These are phyloP conservation scores for Apophysomyces trapeziformis DNA, from an alignment of 371 early-diverging fungal genomes.

Conservation along the genomic window DNA sequence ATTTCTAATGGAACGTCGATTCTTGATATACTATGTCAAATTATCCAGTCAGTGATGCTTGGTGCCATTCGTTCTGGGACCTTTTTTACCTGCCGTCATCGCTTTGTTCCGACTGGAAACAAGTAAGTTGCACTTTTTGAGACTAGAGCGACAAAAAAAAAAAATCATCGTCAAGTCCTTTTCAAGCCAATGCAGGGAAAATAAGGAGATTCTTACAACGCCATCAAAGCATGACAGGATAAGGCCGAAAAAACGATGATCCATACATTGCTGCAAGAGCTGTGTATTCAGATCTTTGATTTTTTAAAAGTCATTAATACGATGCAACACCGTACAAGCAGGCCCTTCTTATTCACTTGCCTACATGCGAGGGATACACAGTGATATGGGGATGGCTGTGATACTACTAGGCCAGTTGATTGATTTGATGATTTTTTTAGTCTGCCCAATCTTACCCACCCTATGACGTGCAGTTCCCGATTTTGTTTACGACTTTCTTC, in stretches of 20 bases:
- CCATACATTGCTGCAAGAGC: conserved; percentile 68
- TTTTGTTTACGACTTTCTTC: conserved; percentile 48
- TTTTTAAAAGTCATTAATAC: neutral
- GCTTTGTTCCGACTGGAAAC: conserved; percentile 51
- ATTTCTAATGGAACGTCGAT: conserved; percentile 53
- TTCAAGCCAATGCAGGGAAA: neutral
- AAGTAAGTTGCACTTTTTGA: conserved; percentile 59
- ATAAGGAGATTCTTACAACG: conserved; percentile 28
- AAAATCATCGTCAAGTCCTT: neutral
- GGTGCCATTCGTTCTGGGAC: neutral
- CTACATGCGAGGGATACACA: conserved; percentile 75
- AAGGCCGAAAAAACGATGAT: conserved; percentile 69
- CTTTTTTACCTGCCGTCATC: conserved; percentile 25
- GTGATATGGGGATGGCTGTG: conserved; percentile 81
- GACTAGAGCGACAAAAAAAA: conserved; percentile 25
- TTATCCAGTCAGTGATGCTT: neutral
- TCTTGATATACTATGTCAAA: conserved; percentile 28
- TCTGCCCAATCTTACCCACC: conserved; percentile 61
- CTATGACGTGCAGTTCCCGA: conserved; percentile 61
- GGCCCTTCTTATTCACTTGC: conserved; percentile 25
- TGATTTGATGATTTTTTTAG: neutral
- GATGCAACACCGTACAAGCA: no score
- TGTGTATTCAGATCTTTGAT: conserved; percentile 69
- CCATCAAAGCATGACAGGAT: conserved; percentile 73
- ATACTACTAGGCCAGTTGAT: conserved; percentile 33